A percentile compares a stretch with the other conserved stretches of the same genome.
phyloP scores from a whole-genome alignment of 345 rosid species.

The Barbarea vulgaris region DNA sequence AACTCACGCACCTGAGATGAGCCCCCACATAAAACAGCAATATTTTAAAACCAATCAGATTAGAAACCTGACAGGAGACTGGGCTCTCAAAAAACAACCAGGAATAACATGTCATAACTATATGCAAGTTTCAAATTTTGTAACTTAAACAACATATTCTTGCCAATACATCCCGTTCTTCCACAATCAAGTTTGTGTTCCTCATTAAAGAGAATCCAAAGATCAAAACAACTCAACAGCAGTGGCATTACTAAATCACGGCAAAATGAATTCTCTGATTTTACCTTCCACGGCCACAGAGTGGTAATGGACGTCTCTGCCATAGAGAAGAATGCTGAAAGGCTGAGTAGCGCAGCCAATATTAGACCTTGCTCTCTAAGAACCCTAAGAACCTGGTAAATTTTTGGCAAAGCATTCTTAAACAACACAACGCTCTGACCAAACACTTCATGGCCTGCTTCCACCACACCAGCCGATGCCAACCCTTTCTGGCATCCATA shows the following conservation, averaged over 20 bases:
- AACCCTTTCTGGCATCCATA: slow-evolving; percentile 62
- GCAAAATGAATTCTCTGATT: not conserved
- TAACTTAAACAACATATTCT: not conserved
- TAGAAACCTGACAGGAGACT: not conserved
- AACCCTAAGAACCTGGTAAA: slow-evolving; percentile 65
- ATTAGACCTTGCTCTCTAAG: slow-evolving; percentile 83
- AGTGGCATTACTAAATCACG: not conserved
- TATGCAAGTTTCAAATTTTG: not conserved
- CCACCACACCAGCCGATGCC: slow-evolving; percentile 64
- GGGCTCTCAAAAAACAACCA: not conserved
- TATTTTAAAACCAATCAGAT: slow-evolving; percentile 31
- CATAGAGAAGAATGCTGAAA: slow-evolving; percentile 93
- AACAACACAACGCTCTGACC: slow-evolving; percentile 60
- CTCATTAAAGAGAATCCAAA: not conserved
- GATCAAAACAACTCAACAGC: slow-evolving; percentile 4
- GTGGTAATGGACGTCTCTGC: slow-evolving; percentile 95
- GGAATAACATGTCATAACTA: not conserved
- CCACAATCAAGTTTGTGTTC: not conserved
- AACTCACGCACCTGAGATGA: slow-evolving; percentile 80
- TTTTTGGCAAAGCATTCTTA: slow-evolving; percentile 73
- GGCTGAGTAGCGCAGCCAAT: slow-evolving; percentile 69
- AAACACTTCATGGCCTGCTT: slow-evolving; percentile 73
- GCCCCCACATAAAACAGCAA: slow-evolving; percentile 24
- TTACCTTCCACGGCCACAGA: slow-evolving; percentile 96
- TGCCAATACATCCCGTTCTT: slow-evolving; percentile 1